Evolutionary conservation across 2,329 filamentous ascomycete genomes (phyloP).

Genomic region (Xylariomycetidae sp.): DNA sequence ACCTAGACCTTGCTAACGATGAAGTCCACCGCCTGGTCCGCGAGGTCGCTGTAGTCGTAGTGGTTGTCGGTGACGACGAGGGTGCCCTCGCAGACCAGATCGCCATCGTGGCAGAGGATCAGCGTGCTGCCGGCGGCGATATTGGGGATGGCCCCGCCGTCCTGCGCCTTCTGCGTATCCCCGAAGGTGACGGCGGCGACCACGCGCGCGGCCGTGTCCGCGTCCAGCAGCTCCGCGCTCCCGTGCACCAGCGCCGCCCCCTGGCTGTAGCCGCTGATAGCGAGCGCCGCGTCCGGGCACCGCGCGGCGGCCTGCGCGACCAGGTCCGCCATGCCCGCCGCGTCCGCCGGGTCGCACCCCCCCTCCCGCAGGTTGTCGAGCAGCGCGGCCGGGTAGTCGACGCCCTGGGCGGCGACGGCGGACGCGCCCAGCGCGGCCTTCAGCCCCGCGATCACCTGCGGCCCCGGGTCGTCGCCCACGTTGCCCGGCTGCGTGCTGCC

Average conservation of each 20-base stretch:
- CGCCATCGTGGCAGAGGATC: slow-evolving; percentile 43
- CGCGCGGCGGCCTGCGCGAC: slow-evolving; percentile 26
- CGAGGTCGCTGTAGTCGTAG: slow-evolving; percentile 28
- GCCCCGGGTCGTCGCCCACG: slow-evolving; percentile 24
- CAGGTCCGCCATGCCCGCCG: slow-evolving; percentile 27
- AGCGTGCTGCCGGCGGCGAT: slow-evolving; percentile 25
- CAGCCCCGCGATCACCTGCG: slow-evolving; percentile 43
- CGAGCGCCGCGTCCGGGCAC: slow-evolving; percentile 35
- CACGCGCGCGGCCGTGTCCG: slow-evolving; percentile 24
- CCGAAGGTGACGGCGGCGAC: slow-evolving; percentile 37
- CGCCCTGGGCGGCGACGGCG: slow-evolving; percentile 19
- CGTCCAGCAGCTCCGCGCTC: slow-evolving; percentile 26
- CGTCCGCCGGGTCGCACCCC: slow-evolving; percentile 28
- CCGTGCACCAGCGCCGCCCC: slow-evolving; percentile 39
- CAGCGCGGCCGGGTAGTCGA: slow-evolving; percentile 19
- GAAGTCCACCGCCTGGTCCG: slow-evolving; percentile 9
- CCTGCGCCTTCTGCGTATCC: slow-evolving; percentile 32
- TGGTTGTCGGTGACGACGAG: slow-evolving; percentile 34
- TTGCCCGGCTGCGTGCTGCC: slow-evolving; percentile 34
- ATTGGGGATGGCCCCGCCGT: slow-evolving; percentile 25
- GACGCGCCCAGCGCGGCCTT: slow-evolving; percentile 30
- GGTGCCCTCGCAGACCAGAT: slow-evolving; percentile 44
- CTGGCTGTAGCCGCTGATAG: slow-evolving; percentile 35
- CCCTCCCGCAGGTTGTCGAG: slow-evolving; percentile 17
- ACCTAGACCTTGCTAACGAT: slow-evolving; percentile 9